phyloP scores from a whole-genome alignment of 2,329 filamentous ascomycete genomes.

The Paracoccidioides brasiliensis region DNA sequence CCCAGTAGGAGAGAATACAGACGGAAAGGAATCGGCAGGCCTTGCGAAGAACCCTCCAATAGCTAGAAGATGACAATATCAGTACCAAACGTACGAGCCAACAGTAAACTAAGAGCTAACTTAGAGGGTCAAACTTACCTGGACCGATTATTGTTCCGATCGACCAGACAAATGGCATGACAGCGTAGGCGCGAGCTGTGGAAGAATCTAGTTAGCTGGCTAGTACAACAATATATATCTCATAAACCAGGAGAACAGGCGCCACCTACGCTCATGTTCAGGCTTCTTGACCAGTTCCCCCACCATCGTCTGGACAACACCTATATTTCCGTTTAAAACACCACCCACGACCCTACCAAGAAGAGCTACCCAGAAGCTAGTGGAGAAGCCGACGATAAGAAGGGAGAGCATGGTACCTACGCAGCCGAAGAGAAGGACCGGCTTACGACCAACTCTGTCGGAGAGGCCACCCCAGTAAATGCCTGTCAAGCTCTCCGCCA shows the following conservation, averaged over 20 bases:
- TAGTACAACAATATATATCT: neutral
- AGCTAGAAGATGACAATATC: slow-evolving; percentile 30
- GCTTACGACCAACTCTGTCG: slow-evolving; percentile 70
- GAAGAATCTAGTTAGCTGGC: neutral
- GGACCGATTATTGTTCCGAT: slow-evolving; percentile 81
- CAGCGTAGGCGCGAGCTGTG: slow-evolving; percentile 60
- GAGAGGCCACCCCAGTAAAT: slow-evolving; percentile 65
- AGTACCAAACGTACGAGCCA: neutral
- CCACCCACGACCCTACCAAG: slow-evolving; percentile 65
- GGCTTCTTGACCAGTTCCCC: slow-evolving; percentile 83
- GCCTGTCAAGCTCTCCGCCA: slow-evolving; percentile 62
- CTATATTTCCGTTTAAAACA: slow-evolving; percentile 76
- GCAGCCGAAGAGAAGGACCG: slow-evolving; percentile 63
- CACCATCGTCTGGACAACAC: slow-evolving; percentile 87
- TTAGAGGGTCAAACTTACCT: slow-evolving; percentile 18
- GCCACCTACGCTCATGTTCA: slow-evolving; percentile 55
- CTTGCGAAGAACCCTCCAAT: slow-evolving; percentile 80
- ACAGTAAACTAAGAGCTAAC: neutral
- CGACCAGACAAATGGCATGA: slow-evolving; percentile 89
- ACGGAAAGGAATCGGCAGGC: slow-evolving; percentile 61
- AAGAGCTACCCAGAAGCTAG: slow-evolving; percentile 66
- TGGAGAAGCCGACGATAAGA: slow-evolving; percentile 73
- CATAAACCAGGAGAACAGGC: neutral
- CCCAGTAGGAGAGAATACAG: slow-evolving; percentile 51
- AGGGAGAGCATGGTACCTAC: slow-evolving; percentile 70